Conservation (phyloP, 1,139 yeast genomes). For the Debaryomyces fabryi region DNA sequence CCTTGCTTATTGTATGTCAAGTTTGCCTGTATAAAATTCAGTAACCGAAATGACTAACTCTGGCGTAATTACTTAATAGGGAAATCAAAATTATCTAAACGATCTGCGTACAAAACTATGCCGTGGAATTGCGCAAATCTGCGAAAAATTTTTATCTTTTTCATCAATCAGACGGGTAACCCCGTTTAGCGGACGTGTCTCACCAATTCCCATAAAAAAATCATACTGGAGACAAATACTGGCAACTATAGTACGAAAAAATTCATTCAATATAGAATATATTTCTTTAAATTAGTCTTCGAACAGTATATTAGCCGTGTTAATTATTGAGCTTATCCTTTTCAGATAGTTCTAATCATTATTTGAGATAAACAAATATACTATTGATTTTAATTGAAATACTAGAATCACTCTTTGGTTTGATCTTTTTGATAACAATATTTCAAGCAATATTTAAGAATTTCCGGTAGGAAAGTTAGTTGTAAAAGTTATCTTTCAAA, state of each 20-base stretch:
- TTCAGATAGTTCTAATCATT: neutral
- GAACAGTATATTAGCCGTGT: neutral
- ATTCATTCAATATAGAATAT: neutral
- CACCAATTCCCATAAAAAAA: constrained; percentile 3
- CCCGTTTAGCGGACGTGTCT: constrained; percentile 11
- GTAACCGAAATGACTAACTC: neutral
- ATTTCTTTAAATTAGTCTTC: neutral
- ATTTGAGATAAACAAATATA: neutral
- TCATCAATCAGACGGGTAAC: constrained; percentile 28
- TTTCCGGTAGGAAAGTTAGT: neutral
- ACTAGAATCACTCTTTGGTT: constrained; percentile 6
- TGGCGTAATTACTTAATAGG: neutral
- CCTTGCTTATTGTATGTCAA: neutral
- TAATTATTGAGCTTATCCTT: neutral
- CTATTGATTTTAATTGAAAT: neutral
- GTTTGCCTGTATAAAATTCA: neutral
- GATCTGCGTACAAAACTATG: constrained; percentile 13
- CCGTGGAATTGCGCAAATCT: constrained; percentile 8
- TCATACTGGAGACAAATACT: constrained; percentile 1
- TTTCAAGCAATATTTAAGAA: neutral
- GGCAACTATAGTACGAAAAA: neutral
- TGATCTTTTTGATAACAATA: constrained; percentile 8
- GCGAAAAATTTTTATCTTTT: constrained; percentile 35
- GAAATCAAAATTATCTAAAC: constrained; percentile 14
- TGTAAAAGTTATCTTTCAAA: constrained; percentile 10